Evolutionary conservation across 2,329 filamentous ascomycete genomes (phyloP).

Genomic region (Colletotrichum liaoningense): DNA sequence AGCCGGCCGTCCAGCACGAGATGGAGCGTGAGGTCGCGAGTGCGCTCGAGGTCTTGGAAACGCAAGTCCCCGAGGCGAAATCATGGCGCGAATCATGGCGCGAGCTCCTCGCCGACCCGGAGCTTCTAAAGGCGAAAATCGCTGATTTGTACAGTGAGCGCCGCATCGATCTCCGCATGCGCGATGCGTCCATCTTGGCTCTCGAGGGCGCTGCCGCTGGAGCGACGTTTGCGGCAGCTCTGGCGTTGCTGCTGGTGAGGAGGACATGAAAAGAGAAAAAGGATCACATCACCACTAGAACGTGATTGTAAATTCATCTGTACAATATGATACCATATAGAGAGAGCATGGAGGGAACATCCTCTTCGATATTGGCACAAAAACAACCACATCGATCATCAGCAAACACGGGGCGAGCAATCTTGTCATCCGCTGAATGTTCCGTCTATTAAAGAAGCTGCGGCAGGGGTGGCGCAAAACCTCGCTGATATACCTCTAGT

Average conservation of each 20-base stretch:
- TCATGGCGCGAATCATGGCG: constrained; percentile 62
- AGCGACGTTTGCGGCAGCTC: constrained; percentile 67
- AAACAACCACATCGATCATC: neutral
- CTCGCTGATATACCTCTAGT: constrained; percentile 20
- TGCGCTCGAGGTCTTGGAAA: constrained; percentile 8
- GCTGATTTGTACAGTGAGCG: constrained; percentile 75
- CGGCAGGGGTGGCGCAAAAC: constrained; percentile 6
- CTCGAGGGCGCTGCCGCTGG: constrained; percentile 76
- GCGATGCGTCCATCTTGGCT: constrained; percentile 76
- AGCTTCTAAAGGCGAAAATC: constrained; percentile 60
- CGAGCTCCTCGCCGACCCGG: constrained; percentile 53
- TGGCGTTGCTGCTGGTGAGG: constrained; percentile 61
- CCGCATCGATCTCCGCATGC: constrained; percentile 71
- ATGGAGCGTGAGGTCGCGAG: constrained; percentile 25
- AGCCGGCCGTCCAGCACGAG: constrained; percentile 28
- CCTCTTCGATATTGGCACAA: constrained; percentile 1
- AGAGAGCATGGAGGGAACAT: constrained; percentile 28
- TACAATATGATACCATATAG: constrained; percentile 37
- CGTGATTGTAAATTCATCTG: constrained; percentile 28
- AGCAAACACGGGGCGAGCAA: neutral
- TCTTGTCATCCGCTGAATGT: constrained; percentile 16
- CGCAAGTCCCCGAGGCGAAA: constrained; percentile 22
- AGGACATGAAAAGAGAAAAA: constrained; percentile 41
- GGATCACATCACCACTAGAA: constrained; percentile 34
- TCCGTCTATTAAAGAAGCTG: constrained; percentile 35